Evolutionary conservation across 2,329 filamentous ascomycete species (phyloP).

Genomic region (Didymosphaeria variabile): DNA sequence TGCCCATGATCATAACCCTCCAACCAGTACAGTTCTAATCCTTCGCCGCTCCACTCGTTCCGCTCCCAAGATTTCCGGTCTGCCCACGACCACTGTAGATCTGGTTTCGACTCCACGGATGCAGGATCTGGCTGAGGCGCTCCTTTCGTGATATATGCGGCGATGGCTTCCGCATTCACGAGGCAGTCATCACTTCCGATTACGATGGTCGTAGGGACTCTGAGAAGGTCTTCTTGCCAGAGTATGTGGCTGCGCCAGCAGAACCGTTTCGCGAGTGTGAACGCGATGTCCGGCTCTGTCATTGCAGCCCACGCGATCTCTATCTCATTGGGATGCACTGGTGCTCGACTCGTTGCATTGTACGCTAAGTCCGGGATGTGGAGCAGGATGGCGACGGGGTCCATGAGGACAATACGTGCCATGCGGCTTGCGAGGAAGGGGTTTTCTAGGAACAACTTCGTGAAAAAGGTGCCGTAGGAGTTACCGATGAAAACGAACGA

Average conservation of each 20-base stretch:
- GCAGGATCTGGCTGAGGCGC: not conserved
- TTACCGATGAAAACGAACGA: slow-evolving; percentile 67
- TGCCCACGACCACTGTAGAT: slow-evolving; percentile 16
- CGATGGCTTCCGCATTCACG: slow-evolving; percentile 65
- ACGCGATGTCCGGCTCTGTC: slow-evolving; percentile 70
- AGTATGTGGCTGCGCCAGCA: slow-evolving; percentile 74
- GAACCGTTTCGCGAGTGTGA: slow-evolving; percentile 69
- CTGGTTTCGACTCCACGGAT: not conserved
- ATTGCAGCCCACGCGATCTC: slow-evolving; percentile 73
- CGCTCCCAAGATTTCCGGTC: slow-evolving; percentile 27
- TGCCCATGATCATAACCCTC: slow-evolving; percentile 69
- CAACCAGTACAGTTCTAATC: slow-evolving; percentile 67
- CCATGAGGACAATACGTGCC: slow-evolving; percentile 58
- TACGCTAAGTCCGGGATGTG: slow-evolving; percentile 73
- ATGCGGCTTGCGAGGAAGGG: slow-evolving; percentile 54
- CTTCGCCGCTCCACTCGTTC: slow-evolving; percentile 46
- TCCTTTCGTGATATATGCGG: slow-evolving; percentile 60
- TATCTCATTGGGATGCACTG: slow-evolving; percentile 65
- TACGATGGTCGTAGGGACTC: slow-evolving; percentile 61
- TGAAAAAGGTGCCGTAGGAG: slow-evolving; percentile 67
- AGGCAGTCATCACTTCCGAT: slow-evolving; percentile 68
- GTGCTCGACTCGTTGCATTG: slow-evolving; percentile 61
- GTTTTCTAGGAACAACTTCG: slow-evolving; percentile 66
- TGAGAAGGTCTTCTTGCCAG: slow-evolving; percentile 69
- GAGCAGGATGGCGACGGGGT: slow-evolving; percentile 71